These are phyloP conservation scores for Ceratobasidium sp. DNA, from an alignment of 1,284 basidiomycete genomes.

Conservation along the genomic window DNA sequence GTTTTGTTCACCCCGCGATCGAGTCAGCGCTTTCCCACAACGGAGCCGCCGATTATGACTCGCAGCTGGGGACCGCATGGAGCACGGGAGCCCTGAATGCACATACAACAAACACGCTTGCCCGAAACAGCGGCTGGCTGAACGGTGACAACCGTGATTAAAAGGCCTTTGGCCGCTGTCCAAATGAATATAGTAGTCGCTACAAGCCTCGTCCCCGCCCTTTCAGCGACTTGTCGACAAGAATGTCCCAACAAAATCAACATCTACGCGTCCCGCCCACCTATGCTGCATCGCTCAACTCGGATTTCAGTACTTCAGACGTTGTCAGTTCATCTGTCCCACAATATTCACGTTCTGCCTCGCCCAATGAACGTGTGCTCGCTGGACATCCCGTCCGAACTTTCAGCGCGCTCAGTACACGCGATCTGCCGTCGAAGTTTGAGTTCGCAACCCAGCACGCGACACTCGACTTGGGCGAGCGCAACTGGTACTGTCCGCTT, in stretches of 20 bases:
- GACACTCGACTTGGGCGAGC: constrained; percentile 26
- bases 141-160: neutral
- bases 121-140: neutral
- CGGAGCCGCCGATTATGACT: constrained; percentile 31
- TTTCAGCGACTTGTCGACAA: neutral
- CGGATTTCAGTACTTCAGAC: constrained; percentile 31
- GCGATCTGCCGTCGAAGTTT: constrained; percentile 23
- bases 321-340: constrained; percentile 13
- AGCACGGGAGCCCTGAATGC: neutral
- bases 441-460: constrained; percentile 20
- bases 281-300: constrained; percentile 26
- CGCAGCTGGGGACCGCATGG: constrained; percentile 21
- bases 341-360: constrained; percentile 28
- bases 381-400: constrained; percentile 24
- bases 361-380: constrained; percentile 23
- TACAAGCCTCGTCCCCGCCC: neutral
- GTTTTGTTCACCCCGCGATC: constrained; percentile 6
- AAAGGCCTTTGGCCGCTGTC: neutral
- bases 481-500: constrained; percentile 29
- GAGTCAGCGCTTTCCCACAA: constrained; percentile 17
- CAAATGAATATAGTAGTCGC: neutral
- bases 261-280: constrained; percentile 25
- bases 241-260: constrained; percentile 13
- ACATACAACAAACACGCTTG: neutral
- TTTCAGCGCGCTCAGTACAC: constrained; percentile 26